Evolutionary conservation across 2,329 filamentous ascomycete species (phyloP).

Genomic region (Botrytis squamosa): DNA sequence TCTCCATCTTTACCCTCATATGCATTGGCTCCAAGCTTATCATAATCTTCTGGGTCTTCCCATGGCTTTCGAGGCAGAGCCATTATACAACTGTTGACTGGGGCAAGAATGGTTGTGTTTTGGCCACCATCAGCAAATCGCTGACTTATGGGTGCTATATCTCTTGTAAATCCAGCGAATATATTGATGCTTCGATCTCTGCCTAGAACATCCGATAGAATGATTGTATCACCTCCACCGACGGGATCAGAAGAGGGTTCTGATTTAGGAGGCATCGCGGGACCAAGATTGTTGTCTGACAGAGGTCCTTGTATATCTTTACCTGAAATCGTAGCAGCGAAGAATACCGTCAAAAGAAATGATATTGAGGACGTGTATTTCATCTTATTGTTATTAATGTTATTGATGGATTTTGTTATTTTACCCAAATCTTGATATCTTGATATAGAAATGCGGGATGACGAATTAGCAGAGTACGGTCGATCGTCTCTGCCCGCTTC

Average conservation of each 20-base stretch:
- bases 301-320: conserved; percentile 27
- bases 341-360: conserved; percentile 25
- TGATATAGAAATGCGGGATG: conserved; percentile 18
- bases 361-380: conserved; percentile 12
- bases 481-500: not conserved
- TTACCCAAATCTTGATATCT: conserved; percentile 7
- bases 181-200: conserved; percentile 76
- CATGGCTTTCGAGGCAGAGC: conserved; percentile 80
- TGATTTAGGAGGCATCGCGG: conserved; percentile 31
- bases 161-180: conserved; percentile 78
- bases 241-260: conserved; percentile 30
- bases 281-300: conserved; percentile 30
- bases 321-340: conserved; percentile 18
- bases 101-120: conserved; percentile 85
- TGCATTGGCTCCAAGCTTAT: conserved; percentile 61
- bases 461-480: not conserved
- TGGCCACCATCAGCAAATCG: conserved; percentile 64
- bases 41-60: conserved; percentile 75
- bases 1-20: conserved; percentile 75
- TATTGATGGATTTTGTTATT: not conserved
- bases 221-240: conserved; percentile 49
- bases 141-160: conserved; percentile 65
- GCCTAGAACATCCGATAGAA: conserved; percentile 82
- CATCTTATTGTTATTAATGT: conserved; percentile 11
- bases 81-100: conserved; percentile 69